Base-by-base conservation (phyloP, 2,329 filamentous ascomycete species). In the Macroventuria anomochaeta region DNA sequence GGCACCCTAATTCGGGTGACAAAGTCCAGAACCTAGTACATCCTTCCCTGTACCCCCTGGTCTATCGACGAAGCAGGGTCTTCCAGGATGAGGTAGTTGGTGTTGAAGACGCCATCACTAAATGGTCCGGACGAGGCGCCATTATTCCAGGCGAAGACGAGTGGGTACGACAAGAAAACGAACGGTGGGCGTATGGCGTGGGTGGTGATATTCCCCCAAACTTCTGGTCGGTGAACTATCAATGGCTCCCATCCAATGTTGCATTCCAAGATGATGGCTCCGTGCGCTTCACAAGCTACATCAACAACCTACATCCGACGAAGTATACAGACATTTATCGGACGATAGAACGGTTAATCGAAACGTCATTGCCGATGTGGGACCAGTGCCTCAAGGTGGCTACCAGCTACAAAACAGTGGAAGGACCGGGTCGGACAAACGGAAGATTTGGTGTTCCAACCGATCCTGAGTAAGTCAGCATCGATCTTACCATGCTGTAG, bases 1-100 rank as follows among this genome's bases (percentile, higher is more conserved):
- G 82, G 80, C 84, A 88, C 68, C 86, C 86, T 0, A 76, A 80
- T 2, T 85, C 82, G 0, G 74, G 84, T 26, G 69, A 75, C 0
- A 80, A 79, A 54, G 85, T 89, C 1, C 79, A 86, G 0, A 82
- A 89, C 63, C 73, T 89, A 1, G 79, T 89, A 5, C 81, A 89
- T 58, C 85, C 86, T 1, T 88, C 85, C 0, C 74, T 89, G 6
- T 89, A 80, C 58, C 85, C 86, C 0, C 69, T 89, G 0, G 66
- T 84, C 1, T 85, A 84, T 59, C 83, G 82, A 0, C 69, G 71
- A 12, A 79, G 78, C 2, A 75, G 75, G 3, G 75, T 77, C n/a
- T 59, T 85, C 18, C 25, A 47, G 28, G 61, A 72, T 5, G 65
- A 63, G 5, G 57, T 46, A 1, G 67, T 75, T 4, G 53, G 63